Conservation (phyloP, 495 filamentous ascomycete species). For the Endocarpon pusillum region DNA sequence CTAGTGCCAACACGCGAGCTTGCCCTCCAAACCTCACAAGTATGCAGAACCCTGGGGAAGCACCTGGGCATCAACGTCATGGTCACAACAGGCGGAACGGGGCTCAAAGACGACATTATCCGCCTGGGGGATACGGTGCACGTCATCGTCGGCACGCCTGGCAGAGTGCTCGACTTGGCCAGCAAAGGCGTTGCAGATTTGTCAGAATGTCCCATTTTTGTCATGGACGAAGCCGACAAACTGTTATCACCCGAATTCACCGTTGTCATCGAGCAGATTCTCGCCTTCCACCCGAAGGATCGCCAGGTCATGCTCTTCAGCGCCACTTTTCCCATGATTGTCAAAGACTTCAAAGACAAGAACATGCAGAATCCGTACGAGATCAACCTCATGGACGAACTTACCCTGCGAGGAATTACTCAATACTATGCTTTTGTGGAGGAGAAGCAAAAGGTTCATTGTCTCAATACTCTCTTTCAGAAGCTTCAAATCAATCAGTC, state of each 20-base stretch:
- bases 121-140: constrained; percentile 86
- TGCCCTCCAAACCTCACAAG: constrained; percentile 96
- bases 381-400: constrained; percentile 99
- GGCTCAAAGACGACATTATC: constrained; percentile 90
- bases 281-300: constrained; percentile 87
- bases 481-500: constrained; percentile 99
- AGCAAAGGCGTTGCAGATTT: constrained; percentile 91
- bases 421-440: constrained; percentile 99
- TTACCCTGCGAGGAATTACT: constrained; percentile 92
- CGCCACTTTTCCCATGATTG: constrained; percentile 87
- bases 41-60: constrained; percentile 95
- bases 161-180: constrained; percentile 84
- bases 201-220: constrained; percentile 90
- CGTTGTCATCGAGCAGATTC: constrained; percentile 84
- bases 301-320: constrained; percentile 98
- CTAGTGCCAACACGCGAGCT: constrained; percentile 93
- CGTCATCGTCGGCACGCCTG: constrained; percentile 94
- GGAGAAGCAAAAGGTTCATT: constrained; percentile 98
- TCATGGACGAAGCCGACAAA: constrained; percentile 99
- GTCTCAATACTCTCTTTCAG: constrained; percentile 94
- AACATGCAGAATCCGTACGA: constrained; percentile 92
- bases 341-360: constrained; percentile 96
- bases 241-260: constrained; percentile 92
- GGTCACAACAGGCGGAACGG: constrained; percentile 94
- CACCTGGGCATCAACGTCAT: constrained; percentile 96